A percentile compares a stretch with the other conserved stretches of the same genome.
These are phyloP conservation scores for Pichia nakasei DNA, from an alignment of 805 yeast species.

Conservation along the genomic window DNA sequence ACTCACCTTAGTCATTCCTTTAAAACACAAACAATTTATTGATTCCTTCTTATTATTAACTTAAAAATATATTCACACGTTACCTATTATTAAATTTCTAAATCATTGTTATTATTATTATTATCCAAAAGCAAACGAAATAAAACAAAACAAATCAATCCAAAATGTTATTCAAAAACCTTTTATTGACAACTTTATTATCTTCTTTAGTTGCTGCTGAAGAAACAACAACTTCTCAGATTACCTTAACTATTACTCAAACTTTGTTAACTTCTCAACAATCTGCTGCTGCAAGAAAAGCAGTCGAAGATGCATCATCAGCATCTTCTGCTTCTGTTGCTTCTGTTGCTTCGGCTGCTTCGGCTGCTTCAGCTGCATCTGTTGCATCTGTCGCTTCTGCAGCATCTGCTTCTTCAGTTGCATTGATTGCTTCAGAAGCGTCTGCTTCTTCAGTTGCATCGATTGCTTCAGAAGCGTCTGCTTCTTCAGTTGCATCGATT, in stretches of 20 bases:
- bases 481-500: too few species aligned
- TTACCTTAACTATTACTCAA: constrained; percentile 38
- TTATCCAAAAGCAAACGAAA: too few species aligned
- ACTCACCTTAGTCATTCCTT: constrained; percentile 27
- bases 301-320: constrained; percentile 16
- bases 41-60: background rate
- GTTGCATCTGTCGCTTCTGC: constrained; percentile 11
- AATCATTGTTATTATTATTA: too few species aligned
- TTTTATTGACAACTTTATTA: constrained; percentile 20
- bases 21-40: constrained; percentile 6
- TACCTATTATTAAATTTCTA: too few species aligned
- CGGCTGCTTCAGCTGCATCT: constrained; percentile 15
- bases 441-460: background rate
- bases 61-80: background rate
- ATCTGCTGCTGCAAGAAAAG: constrained; percentile 25
- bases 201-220: constrained; percentile 23
- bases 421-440: constrained; percentile 12
- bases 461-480: too few species aligned
- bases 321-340: constrained; percentile 24
- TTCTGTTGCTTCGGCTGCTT: constrained; percentile 28
- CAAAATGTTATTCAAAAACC: constrained; percentile 21
- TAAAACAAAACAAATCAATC: background rate
- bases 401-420: constrained; percentile 9
- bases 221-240: constrained; percentile 32
- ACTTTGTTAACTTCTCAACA: constrained; percentile 40